A percentile compares a stretch with the other conserved stretches of the same genome.
phyloP scores from a whole-genome alignment of 495 filamentous ascomycete genomes.

The Corynascus novoguineensis region DNA sequence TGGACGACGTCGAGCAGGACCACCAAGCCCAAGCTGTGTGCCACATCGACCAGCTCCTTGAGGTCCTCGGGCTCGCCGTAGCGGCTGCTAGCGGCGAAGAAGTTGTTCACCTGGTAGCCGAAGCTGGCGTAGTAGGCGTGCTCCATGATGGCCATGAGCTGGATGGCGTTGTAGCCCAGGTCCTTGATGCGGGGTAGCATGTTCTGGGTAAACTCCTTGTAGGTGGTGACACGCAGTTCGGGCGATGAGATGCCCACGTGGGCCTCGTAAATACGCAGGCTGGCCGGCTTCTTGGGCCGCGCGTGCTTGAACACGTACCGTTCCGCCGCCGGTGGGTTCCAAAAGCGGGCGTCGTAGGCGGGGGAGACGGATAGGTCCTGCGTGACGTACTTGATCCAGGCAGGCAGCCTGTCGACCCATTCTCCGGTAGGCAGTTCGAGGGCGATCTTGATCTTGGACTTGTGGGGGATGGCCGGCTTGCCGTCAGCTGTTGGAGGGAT shows the following conservation, averaged over 20 bases:
- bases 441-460: slow-evolving; percentile 93
- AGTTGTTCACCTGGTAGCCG: slow-evolving; percentile 96
- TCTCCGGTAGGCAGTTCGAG: slow-evolving; percentile 73
- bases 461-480: slow-evolving; percentile 76
- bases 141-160: slow-evolving; percentile 98
- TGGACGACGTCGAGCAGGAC: slow-evolving; percentile 95
- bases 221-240: slow-evolving; percentile 80
- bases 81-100: slow-evolving; percentile 95
- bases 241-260: slow-evolving; percentile 96
- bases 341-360: slow-evolving; percentile 90
- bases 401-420: slow-evolving; percentile 80
- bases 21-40: slow-evolving; percentile 84
- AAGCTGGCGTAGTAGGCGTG: slow-evolving; percentile 99
- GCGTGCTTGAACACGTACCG: slow-evolving; percentile 77
- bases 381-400: slow-evolving; percentile 95
- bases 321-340: slow-evolving; percentile 78
- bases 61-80: slow-evolving; percentile 92
- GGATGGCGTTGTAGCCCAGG: slow-evolving; percentile 94
- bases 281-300: slow-evolving; percentile 76
- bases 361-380: slow-evolving; percentile 86
- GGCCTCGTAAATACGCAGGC: slow-evolving; percentile 90
- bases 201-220: slow-evolving; percentile 92
- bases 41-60: slow-evolving; percentile 94
- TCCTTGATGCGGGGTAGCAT: slow-evolving; percentile 86
- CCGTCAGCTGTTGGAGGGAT: slow-evolving; percentile 67